Conservation (phyloP, 805 yeast species). For the Metschnikowia peoriensis region DNA sequence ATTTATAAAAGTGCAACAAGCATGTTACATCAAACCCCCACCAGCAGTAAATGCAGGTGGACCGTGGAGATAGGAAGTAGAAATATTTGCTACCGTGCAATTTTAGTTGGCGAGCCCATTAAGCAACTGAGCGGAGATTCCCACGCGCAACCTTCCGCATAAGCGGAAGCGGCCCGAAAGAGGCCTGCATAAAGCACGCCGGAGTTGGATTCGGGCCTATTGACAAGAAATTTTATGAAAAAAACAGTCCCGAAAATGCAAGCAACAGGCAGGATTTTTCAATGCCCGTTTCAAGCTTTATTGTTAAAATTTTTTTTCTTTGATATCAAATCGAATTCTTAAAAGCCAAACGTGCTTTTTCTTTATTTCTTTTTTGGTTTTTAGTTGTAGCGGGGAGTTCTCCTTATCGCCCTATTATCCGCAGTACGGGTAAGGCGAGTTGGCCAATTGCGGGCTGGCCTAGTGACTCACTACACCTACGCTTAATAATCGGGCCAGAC, state of each 20-base stretch:
- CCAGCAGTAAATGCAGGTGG: too few relatives aligned
- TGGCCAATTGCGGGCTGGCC: background rate
- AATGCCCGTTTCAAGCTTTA: background rate
- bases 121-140: background rate
- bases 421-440: background rate
- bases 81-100: too few relatives aligned
- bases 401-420: background rate
- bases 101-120: background rate
- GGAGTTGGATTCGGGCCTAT: background rate
- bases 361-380: too few relatives aligned
- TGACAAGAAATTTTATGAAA: background rate
- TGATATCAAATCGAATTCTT: background rate
- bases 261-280: background rate
- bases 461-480: background rate
- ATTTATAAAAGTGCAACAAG: too few relatives aligned
- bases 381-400: background rate
- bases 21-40: too few relatives aligned
- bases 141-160: background rate
- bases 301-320: background rate
- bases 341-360: background rate
- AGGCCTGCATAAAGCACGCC: background rate
- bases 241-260: background rate
- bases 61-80: too few relatives aligned
- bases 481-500: background rate
- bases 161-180: slow-evolving; percentile 6